Conservation (phyloP, 257 asterid genomes). For the Scutellaria baicalensis region DNA sequence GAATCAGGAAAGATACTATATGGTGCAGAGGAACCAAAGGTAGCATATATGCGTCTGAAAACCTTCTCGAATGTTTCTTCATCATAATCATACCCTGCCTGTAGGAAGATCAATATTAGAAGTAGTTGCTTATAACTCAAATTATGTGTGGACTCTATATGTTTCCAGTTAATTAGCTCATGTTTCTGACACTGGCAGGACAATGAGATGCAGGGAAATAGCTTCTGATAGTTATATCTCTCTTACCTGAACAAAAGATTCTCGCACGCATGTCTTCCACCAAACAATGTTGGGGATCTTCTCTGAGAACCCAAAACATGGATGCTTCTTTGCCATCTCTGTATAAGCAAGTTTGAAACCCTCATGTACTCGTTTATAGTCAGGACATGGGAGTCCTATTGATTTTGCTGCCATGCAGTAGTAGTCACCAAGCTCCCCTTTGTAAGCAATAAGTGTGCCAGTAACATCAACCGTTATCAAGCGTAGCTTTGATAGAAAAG, state of each 20-base stretch:
- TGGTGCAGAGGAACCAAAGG: slow-evolving; percentile 95
- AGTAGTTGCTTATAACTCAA: background rate
- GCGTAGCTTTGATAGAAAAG: slow-evolving; percentile 56
- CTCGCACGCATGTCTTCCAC: slow-evolving; percentile 93
- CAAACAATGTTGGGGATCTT: slow-evolving; percentile 86
- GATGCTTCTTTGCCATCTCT: slow-evolving; percentile 82
- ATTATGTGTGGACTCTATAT: background rate
- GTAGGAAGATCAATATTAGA: slow-evolving; percentile 18
- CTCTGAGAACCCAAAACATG: slow-evolving; percentile 90
- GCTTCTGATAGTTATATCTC: background rate
- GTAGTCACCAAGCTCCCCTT: slow-evolving; percentile 98
- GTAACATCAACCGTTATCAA: slow-evolving; percentile 91
- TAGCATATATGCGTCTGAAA: slow-evolving; percentile 75
- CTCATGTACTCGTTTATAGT: slow-evolving; percentile 80
- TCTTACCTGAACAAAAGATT: slow-evolving; percentile 82
- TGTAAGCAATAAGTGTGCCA: slow-evolving; percentile 92
- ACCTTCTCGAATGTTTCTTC: slow-evolving; percentile 90
- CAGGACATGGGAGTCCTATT: slow-evolving; percentile 88
- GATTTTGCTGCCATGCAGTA: slow-evolving; percentile 99
- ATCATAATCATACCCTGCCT: slow-evolving; percentile 96
- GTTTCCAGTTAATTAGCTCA: background rate
- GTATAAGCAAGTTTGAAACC: slow-evolving; percentile 89
- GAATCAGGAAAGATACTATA: slow-evolving; percentile 76
- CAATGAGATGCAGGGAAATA: background rate
- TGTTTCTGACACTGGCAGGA: background rate